A percentile compares a stretch with the other conserved stretches of the same genome.
Evolutionary conservation across 208 protist genomes (phyloP).

Genomic region (Acanthamoeba rhysodes): DNA sequence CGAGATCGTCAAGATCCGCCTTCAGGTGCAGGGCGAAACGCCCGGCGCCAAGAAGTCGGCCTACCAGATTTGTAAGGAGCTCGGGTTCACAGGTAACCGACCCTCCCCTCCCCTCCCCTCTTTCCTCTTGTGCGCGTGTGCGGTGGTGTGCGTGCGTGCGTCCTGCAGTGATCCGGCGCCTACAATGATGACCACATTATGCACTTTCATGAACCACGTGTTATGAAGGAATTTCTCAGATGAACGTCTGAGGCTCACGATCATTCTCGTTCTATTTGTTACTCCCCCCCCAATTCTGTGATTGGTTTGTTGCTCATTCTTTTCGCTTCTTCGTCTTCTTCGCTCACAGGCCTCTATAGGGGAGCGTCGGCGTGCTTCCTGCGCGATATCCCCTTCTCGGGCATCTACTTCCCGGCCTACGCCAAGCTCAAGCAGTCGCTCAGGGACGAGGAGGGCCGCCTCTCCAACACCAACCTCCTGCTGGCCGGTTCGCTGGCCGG

Average conservation of each 20-base stretch:
- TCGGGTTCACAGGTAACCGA: conserved; percentile 81
- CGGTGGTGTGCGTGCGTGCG: too few species aligned
- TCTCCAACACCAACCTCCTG: conserved; percentile 79
- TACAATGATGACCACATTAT: not conserved
- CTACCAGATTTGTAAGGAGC: conserved; percentile 83
- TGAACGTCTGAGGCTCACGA: not conserved
- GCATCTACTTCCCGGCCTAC: conserved; percentile 90
- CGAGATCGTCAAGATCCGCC: conserved; percentile 90
- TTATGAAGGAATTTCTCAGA: conserved; percentile 9
- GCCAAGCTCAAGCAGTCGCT: conserved; percentile 84
- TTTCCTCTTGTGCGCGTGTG: too few species aligned
- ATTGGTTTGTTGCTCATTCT: not conserved
- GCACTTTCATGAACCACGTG: not conserved
- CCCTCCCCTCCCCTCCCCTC: not conserved
- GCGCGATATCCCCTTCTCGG: conserved; percentile 89
- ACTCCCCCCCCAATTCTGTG: not conserved
- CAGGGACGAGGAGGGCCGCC: conserved; percentile 77
- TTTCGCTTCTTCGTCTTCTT: not conserved
- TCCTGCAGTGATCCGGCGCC: not conserved
- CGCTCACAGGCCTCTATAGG: conserved; percentile 78
- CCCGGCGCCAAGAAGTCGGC: conserved; percentile 79
- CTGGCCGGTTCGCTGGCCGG: conserved; percentile 81
- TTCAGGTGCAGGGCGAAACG: conserved; percentile 85
- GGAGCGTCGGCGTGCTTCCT: conserved; percentile 86
- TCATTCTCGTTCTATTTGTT: not conserved